Conservation (phyloP, 2,329 filamentous ascomycete genomes). For the Macrophomina tecta region DNA sequence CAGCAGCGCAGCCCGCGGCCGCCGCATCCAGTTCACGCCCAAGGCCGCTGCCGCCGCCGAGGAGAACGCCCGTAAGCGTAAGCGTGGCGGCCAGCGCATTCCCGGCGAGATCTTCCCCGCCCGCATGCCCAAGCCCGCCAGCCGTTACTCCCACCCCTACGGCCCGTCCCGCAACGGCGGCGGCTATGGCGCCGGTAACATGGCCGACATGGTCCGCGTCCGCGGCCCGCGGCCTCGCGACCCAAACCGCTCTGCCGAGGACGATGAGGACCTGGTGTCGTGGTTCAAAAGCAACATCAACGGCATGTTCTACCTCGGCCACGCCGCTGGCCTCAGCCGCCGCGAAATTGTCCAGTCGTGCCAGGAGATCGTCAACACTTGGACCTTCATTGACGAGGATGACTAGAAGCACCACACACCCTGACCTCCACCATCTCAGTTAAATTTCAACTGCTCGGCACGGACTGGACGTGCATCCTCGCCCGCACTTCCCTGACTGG, state of each 20-base stretch:
- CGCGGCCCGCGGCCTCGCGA: neutral
- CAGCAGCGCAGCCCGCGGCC: neutral
- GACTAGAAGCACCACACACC: neutral
- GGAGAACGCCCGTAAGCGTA: conserved; percentile 16
- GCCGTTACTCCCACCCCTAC: neutral
- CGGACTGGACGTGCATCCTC: too few relatives aligned
- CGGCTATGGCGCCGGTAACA: neutral
- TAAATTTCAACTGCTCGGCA: too few relatives aligned
- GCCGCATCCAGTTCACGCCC: conserved; percentile 21
- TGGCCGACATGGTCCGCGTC: conserved; percentile 3
- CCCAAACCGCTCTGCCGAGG: neutral
- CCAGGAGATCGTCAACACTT: conserved; percentile 4
- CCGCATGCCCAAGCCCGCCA: conserved; percentile 4
- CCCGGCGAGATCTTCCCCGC: conserved; percentile 24
- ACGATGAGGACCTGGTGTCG: neutral
- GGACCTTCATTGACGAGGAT: conserved; percentile 5
- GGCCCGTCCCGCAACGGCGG: neutral
- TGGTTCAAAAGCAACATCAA: conserved; percentile 20
- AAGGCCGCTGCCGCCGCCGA: conserved; percentile 20
- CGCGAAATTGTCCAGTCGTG: neutral
- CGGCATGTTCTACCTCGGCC: conserved; percentile 12
- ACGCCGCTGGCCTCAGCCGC: conserved; percentile 5
- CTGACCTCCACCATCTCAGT: neutral
- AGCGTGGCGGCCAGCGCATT: conserved; percentile 12
- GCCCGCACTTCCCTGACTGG: too few relatives aligned